Percentiles rank a stretch among this genome's conserved stretches.
Evolutionary conservation across 495 filamentous ascomycete genomes (phyloP).

Genomic region (Tuber microsphaerosporum): DNA sequence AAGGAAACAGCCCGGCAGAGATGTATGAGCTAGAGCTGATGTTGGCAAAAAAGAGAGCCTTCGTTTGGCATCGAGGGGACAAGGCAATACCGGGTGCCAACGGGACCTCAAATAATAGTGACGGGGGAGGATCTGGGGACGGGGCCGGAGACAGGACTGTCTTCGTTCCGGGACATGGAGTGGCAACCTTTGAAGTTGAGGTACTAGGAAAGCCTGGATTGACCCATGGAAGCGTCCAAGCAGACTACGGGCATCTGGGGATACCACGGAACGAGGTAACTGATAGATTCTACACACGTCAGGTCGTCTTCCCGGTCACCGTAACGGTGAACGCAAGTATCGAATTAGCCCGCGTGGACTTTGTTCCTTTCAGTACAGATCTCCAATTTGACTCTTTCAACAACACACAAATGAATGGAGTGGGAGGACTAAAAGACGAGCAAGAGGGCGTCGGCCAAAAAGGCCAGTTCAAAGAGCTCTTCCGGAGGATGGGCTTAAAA

Average conservation of each 20-base stretch:
- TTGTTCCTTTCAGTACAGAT: conserved; percentile 59
- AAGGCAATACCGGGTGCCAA: conserved; percentile 1
- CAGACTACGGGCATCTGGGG: conserved; percentile 62
- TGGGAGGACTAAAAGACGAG: conserved; percentile 29
- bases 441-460: conserved; percentile 38
- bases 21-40: conserved; percentile 79
- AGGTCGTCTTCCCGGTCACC: conserved; percentile 71
- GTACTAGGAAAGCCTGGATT: conserved; percentile 77
- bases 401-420: conserved; percentile 32
- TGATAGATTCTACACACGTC: conserved; percentile 71
- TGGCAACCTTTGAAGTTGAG: conserved; percentile 70
- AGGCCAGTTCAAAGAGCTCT: conserved; percentile 39
- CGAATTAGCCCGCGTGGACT: conserved; percentile 68
- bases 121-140: neutral
- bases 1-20: conserved; percentile 67
- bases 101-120: neutral
- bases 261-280: conserved; percentile 55
- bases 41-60: conserved; percentile 63
- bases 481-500: conserved; percentile 28
- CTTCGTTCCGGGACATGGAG: conserved; percentile 62
- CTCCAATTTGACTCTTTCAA: conserved; percentile 47
- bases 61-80: conserved; percentile 56
- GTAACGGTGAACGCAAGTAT: conserved; percentile 88
- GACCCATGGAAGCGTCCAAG: conserved; percentile 70
- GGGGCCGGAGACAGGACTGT: conserved; percentile 35